These are phyloP conservation scores for Endoconidiophora polonica DNA, from an alignment of 2,329 filamentous ascomycete genomes.

Conservation along the genomic window DNA sequence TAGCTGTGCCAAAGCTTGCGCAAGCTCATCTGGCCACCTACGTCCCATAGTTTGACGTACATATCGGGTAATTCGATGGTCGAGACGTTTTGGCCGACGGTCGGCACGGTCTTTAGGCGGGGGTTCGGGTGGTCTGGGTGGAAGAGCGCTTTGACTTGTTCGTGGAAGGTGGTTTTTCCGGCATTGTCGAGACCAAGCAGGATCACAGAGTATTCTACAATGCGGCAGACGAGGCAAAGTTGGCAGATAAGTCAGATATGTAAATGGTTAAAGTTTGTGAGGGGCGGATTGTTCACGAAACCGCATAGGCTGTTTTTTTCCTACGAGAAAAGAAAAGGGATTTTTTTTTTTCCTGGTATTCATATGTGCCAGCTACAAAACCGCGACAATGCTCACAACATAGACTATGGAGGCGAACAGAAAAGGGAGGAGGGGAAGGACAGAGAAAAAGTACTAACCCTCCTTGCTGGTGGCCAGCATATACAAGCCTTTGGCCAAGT, in stretches of 20 bases:
- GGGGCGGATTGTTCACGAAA: too few species aligned
- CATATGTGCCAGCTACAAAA: too few species aligned
- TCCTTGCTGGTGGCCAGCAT: conserved; percentile 94
- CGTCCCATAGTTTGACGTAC: conserved; percentile 98
- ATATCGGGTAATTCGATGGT: conserved; percentile 82
- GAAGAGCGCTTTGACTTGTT: conserved; percentile 86
- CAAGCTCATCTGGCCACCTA: conserved; percentile 80
- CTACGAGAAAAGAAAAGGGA: too few species aligned
- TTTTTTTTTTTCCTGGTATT: not conserved
- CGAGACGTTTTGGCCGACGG: conserved; percentile 91
- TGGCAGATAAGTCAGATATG: not conserved
- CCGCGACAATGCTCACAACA: too few species aligned
- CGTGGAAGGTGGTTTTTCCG: conserved; percentile 94
- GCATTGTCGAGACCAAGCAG: conserved; percentile 95
- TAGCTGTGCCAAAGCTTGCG: conserved; percentile 91
- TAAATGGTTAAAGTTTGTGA: conserved; percentile 7
- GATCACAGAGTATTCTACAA: conserved; percentile 82
- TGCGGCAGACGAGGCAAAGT: conserved; percentile 2
- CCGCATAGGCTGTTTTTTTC: too few species aligned
- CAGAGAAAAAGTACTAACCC: conserved; percentile 33
- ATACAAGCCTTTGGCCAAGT: conserved; percentile 88
- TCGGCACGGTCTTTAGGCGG: conserved; percentile 78
- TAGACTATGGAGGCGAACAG: not conserved
- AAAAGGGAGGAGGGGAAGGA: not conserved
- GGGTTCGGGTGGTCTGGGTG: conserved; percentile 42